phyloP scores from a whole-genome alignment of 2,329 filamentous ascomycete genomes.

The Fusarium incarnatum region DNA sequence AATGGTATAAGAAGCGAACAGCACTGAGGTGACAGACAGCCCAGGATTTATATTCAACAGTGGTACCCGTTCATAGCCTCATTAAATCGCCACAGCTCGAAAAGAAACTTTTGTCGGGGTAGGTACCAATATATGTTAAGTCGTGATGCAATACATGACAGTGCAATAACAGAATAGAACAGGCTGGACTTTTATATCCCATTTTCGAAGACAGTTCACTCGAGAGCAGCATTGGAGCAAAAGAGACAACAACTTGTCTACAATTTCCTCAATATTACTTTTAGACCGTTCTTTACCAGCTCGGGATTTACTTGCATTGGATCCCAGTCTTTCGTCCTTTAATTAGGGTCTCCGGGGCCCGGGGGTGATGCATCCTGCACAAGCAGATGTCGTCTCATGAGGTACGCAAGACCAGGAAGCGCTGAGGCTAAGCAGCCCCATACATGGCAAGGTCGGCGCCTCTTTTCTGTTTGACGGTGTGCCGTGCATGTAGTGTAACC shows the following conservation, averaged over 20 bases:
- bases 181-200: slow-evolving; percentile 32
- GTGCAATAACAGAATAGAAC: background rate
- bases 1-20: background rate
- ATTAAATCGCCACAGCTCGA: background rate
- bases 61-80: background rate
- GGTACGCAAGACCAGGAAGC: slow-evolving; percentile 11
- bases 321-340: slow-evolving; percentile 30
- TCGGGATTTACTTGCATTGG: slow-evolving; percentile 40
- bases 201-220: slow-evolving; percentile 11
- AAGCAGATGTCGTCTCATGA: slow-evolving; percentile 25
- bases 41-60: background rate
- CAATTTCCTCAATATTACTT: slow-evolving; percentile 25
- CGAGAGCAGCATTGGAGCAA: slow-evolving; percentile 9
- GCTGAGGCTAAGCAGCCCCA: slow-evolving; percentile 14
- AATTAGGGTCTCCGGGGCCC: slow-evolving; percentile 18
- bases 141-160: background rate
- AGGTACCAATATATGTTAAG: background rate
- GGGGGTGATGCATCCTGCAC: slow-evolving; percentile 24
- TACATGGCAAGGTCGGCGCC: slow-evolving; percentile 17
- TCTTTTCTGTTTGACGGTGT: slow-evolving; percentile 24
- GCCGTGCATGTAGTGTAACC: slow-evolving; percentile 17
- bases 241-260: slow-evolving; percentile 20
- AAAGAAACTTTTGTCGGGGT: background rate
- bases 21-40: background rate
- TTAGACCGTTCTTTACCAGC: slow-evolving; percentile 39